Evolutionary conservation across 345 rosid genomes (phyloP).

Genomic region (Eucalyptus tenuipes): DNA sequence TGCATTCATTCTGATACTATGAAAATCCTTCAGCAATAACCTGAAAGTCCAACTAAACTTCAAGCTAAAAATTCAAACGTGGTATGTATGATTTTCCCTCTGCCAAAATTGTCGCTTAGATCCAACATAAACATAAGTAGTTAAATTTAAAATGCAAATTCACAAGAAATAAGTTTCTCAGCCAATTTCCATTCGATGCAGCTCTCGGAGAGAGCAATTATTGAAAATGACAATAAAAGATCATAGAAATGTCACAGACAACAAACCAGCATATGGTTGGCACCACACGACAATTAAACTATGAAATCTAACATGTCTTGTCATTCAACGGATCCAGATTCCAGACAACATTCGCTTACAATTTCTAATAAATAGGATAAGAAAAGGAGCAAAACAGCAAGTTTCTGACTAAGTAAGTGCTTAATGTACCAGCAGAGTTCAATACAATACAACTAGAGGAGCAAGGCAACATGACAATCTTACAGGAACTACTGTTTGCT

Average conservation of each 20-base stretch:
- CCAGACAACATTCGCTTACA: neutral
- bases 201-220: neutral
- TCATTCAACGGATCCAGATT: neutral
- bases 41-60: neutral
- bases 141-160: neutral
- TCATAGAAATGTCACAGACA: neutral
- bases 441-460: neutral
- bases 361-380: neutral
- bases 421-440: neutral
- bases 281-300: neutral
- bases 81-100: neutral
- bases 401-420: neutral
- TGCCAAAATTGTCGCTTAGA: neutral
- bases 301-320: neutral
- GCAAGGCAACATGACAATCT: neutral
- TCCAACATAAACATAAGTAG: neutral
- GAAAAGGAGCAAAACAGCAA: neutral
- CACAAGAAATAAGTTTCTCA: neutral
- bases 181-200: neutral
- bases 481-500: constrained; percentile 11
- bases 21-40: neutral
- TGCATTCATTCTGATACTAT: neutral
- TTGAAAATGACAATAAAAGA: neutral
- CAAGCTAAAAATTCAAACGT: neutral
- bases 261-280: neutral